A percentile compares a stretch with the other conserved stretches of the same genome.
Conservation (phyloP, 2,329 filamentous ascomycete species). For the Daldinia sp. region DNA sequence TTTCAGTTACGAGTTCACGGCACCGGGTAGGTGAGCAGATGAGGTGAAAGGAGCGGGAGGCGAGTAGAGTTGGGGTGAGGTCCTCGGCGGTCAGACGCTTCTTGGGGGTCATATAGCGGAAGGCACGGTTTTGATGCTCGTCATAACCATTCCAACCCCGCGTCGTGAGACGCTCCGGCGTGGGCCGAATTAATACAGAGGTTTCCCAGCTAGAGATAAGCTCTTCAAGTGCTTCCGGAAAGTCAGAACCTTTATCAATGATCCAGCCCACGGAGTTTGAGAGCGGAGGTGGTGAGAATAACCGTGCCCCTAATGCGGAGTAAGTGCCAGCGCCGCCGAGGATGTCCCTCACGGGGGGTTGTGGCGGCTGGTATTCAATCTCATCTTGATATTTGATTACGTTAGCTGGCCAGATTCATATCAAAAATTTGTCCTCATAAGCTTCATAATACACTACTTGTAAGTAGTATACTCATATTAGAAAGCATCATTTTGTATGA, state of each 20-base stretch:
- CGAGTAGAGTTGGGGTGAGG: conserved; percentile 74
- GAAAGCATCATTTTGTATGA: not conserved
- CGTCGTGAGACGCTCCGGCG: conserved; percentile 79
- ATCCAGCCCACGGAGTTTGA: conserved; percentile 86
- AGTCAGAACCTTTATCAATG: conserved; percentile 89
- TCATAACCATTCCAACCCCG: conserved; percentile 94
- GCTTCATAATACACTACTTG: not conserved
- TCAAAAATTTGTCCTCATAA: not conserved
- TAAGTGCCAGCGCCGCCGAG: conserved; percentile 92
- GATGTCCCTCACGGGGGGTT: conserved; percentile 76
- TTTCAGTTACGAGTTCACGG: conserved; percentile 78
- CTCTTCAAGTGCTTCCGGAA: conserved; percentile 73
- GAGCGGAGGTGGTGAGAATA: conserved; percentile 79
- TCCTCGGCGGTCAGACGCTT: conserved; percentile 80
- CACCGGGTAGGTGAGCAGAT: conserved; percentile 85
- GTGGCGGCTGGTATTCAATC: conserved; percentile 84
- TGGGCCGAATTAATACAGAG: conserved; percentile 74
- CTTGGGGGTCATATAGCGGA: conserved; percentile 91
- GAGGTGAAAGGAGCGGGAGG: conserved; percentile 84
- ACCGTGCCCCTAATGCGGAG: conserved; percentile 85
- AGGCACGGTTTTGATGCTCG: conserved; percentile 76
- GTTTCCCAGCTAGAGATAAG: conserved; percentile 82
- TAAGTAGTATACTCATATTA: not conserved
- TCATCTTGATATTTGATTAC: conserved; percentile 72
- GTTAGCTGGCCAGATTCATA: conserved; percentile 30